Percentiles rank a stretch among this genome's conserved stretches.
These are phyloP conservation scores for Pittosporum tobira DNA, from an alignment of 129 eudicot genomes.

Conservation along the genomic window DNA sequence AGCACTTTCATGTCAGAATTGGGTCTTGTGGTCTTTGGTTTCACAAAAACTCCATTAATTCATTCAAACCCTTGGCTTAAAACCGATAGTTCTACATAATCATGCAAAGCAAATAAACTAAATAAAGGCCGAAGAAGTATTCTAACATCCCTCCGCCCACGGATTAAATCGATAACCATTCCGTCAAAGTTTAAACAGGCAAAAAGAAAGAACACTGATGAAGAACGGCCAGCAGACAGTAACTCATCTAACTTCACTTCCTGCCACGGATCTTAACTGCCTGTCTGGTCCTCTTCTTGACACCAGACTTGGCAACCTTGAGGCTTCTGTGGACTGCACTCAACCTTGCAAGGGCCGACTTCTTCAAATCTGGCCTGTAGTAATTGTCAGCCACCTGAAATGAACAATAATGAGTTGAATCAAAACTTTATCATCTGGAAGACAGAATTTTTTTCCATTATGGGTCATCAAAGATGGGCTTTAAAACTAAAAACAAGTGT, in stretches of 20 bases:
- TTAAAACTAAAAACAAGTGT: too few relatives aligned
- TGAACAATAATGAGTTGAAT: neutral
- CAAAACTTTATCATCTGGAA: neutral
- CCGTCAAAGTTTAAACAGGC: neutral
- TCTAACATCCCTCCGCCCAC: neutral
- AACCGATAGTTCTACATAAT: too few relatives aligned
- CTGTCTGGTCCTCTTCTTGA: slow-evolving; percentile 94
- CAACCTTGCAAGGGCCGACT: slow-evolving; percentile 93
- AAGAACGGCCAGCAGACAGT: neutral
- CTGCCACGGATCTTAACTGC: slow-evolving; percentile 33
- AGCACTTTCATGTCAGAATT: too few relatives aligned
- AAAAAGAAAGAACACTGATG: neutral
- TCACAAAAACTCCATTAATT: too few relatives aligned
- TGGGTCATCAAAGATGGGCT: too few relatives aligned
- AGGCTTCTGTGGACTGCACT: slow-evolving; percentile 87
- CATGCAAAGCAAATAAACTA: neutral
- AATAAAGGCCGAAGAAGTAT: neutral
- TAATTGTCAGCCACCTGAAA: slow-evolving; percentile 71
- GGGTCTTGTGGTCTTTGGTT: too few relatives aligned
- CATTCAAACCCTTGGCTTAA: too few relatives aligned
- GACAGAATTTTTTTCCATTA: too few relatives aligned
- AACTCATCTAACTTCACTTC: slow-evolving; percentile 20
- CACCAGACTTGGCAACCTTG: slow-evolving; percentile 85
- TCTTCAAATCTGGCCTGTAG: slow-evolving; percentile 96
- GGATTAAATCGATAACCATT: neutral